phyloP scores from a whole-genome alignment of 768 basidiomycete genomes.

The Collybiopsis confluens region DNA sequence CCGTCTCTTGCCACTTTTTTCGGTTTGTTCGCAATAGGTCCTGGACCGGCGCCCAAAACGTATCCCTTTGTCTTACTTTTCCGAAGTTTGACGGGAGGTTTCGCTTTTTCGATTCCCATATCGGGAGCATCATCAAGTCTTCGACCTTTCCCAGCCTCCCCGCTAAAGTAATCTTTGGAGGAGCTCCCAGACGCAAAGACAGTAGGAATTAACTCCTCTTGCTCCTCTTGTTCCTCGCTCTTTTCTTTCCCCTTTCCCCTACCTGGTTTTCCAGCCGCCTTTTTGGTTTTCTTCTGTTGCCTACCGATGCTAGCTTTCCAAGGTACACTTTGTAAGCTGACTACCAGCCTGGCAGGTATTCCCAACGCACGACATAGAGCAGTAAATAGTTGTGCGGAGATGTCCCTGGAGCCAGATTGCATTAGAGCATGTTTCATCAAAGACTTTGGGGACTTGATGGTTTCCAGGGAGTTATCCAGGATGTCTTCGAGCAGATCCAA shows the following conservation, averaged over 20 bases:
- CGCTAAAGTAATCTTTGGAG: conserved; percentile 28
- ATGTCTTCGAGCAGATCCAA: conserved; percentile 40
- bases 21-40: conserved; percentile 11
- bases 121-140: conserved; percentile 34
- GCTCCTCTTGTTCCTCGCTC: conserved; percentile 26
- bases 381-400: conserved; percentile 88
- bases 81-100: conserved; percentile 54
- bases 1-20: conserved; percentile 6
- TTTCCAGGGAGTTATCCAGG: conserved; percentile 51
- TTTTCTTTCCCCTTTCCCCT: conserved; percentile 30
- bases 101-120: conserved; percentile 39
- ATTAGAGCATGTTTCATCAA: conserved; percentile 91
- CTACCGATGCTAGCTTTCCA: conserved; percentile 75
- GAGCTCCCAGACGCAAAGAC: conserved; percentile 21
- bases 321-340: conserved; percentile 87
- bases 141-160: conserved; percentile 34
- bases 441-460: conserved; percentile 73
- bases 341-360: conserved; percentile 83
- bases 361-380: conserved; percentile 82
- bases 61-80: conserved; percentile 50
- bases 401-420: conserved; percentile 77
- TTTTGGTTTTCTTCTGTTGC: conserved; percentile 28
- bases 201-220: conserved; percentile 30
- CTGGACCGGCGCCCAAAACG: conserved; percentile 22
- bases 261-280: conserved; percentile 21